Conservation (phyloP, 2,329 filamentous ascomycete genomes). For the Chrysoporthe austroafricana region DNA sequence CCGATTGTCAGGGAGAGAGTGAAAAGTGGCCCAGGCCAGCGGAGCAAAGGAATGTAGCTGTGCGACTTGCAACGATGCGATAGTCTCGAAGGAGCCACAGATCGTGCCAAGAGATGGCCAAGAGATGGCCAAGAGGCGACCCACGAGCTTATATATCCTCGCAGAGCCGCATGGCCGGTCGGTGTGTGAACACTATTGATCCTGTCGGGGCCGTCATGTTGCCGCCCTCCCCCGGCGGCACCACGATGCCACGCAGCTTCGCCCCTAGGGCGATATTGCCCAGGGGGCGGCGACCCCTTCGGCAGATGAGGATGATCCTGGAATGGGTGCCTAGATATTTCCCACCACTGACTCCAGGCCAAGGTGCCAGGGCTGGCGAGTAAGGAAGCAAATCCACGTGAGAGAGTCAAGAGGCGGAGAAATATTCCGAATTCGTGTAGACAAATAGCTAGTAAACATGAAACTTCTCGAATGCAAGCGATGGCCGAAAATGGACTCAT, state of each 20-base stretch:
- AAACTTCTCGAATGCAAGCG: background rate
- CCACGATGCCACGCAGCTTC: background rate
- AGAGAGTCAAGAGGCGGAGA: background rate
- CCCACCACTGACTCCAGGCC: background rate
- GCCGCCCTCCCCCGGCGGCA: background rate
- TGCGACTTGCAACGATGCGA: background rate
- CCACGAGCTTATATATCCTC: conserved; percentile 7
- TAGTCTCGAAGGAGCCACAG: conserved; percentile 3
- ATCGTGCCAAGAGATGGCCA: conserved; percentile 7
- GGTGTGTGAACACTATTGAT: background rate
- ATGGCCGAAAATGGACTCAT: background rate
- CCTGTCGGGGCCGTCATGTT: background rate
- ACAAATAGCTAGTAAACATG: background rate
- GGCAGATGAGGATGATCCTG: background rate
- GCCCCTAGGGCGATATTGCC: background rate
- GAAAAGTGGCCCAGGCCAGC: conserved; percentile 3
- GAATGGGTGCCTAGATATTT: background rate
- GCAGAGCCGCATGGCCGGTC: background rate
- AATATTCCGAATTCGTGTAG: background rate
- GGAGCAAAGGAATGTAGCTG: background rate
- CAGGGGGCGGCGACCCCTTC: background rate
- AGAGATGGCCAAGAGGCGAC: conserved; percentile 3
- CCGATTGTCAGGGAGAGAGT: background rate
- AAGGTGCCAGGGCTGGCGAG: background rate
- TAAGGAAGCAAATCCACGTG: background rate